phyloP scores from a whole-genome alignment of 192 early-diverging fungal species.

The Diversispora eburnea region DNA sequence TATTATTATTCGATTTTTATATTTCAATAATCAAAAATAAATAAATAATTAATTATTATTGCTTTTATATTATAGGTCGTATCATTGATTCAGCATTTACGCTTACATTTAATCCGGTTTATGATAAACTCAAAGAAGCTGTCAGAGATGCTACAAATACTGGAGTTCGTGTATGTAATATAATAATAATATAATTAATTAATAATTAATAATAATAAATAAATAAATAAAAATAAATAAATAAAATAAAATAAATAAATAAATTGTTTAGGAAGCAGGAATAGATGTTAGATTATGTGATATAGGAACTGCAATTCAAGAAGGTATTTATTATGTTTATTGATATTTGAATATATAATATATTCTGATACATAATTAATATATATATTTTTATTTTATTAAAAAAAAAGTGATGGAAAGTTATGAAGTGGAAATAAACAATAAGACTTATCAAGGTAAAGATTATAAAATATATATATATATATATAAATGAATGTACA shows the following conservation, averaged over 20 bases:
- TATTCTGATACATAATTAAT: too few species aligned
- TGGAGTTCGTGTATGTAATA: slow-evolving; percentile 78
- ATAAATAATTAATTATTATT: neutral
- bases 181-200: slow-evolving; percentile 61
- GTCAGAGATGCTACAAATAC: slow-evolving; percentile 96
- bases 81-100: slow-evolving; percentile 97
- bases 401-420: slow-evolving; percentile 81
- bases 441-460: slow-evolving; percentile 80
- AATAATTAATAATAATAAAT: slow-evolving; percentile 17
- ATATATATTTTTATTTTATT: slow-evolving; percentile 2
- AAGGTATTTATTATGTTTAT: slow-evolving; percentile 36
- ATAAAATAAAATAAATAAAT: slow-evolving; percentile 53
- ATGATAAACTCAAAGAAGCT: slow-evolving; percentile 79
- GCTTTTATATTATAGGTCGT: slow-evolving; percentile 49
- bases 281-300: slow-evolving; percentile 95
- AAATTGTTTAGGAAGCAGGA: slow-evolving; percentile 68
- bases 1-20: neutral
- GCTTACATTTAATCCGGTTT: slow-evolving; percentile 86
- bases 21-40: too few species aligned
- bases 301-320: slow-evolving; percentile 93
- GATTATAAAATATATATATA: neutral
- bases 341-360: neutral
- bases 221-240: slow-evolving; percentile 58
- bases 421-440: slow-evolving; percentile 92
- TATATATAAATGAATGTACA: neutral